These are phyloP conservation scores for Sextonia rubra DNA, from an alignment of 164 flowering plant genomes.

Conservation along the genomic window DNA sequence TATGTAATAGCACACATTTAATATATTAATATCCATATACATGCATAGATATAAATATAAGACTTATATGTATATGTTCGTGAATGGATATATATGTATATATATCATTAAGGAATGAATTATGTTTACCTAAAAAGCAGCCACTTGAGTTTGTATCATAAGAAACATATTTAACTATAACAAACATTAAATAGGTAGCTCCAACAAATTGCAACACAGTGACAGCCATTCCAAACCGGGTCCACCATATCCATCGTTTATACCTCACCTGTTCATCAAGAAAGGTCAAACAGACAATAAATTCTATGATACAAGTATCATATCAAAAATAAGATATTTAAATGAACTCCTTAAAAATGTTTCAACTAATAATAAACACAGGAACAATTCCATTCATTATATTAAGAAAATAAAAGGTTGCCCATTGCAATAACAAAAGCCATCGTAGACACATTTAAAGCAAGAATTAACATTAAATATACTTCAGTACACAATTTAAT, in stretches of 20 bases:
- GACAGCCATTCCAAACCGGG: constrained; percentile 46
- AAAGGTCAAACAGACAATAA: neutral
- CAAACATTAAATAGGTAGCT: constrained; percentile 48
- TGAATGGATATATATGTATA: too few relatives aligned
- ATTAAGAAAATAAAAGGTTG: neutral
- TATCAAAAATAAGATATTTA: neutral
- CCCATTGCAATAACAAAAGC: neutral
- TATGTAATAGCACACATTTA: too few relatives aligned
- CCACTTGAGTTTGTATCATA: constrained; percentile 28
- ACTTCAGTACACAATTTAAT: too few relatives aligned
- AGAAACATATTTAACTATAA: constrained; percentile 21
- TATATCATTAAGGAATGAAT: neutral
- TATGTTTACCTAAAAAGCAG: constrained; percentile 44
- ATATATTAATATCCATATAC: too few relatives aligned
- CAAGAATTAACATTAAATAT: too few relatives aligned
- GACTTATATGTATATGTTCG: too few relatives aligned
- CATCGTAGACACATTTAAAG: too few relatives aligned
- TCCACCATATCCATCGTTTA: constrained; percentile 79
- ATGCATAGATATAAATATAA: too few relatives aligned
- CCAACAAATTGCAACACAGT: constrained; percentile 55
- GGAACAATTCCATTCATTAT: neutral
- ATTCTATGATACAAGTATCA: neutral
- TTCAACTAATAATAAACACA: neutral
- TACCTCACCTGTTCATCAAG: constrained; percentile 50
- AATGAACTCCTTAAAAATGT: neutral